Percentiles rank a stretch among this genome's conserved stretches.
Conservation (phyloP, 2,329 filamentous ascomycete species). For the Lachnellula occidentalis region DNA sequence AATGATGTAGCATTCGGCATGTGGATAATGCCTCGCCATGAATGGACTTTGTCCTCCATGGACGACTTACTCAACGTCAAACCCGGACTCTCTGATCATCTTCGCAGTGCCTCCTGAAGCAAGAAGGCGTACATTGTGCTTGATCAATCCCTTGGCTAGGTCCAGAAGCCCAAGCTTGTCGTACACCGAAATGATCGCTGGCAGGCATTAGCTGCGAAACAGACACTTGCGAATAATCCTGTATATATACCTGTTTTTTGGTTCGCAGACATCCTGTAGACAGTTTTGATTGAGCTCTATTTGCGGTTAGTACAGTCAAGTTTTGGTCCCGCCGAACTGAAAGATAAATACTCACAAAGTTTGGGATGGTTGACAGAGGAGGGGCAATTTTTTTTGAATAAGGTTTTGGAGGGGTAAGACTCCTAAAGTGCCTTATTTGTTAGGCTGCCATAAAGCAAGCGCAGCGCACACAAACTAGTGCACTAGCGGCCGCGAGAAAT, state of each 20-base stretch:
- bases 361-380: background rate
- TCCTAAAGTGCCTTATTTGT: no score
- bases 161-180: conserved; percentile 96
- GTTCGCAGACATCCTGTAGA: conserved; percentile 17
- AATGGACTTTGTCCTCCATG: background rate
- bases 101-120: conserved; percentile 93
- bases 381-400: background rate
- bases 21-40: background rate
- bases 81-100: conserved; percentile 94
- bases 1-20: background rate
- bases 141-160: conserved; percentile 81
- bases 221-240: background rate
- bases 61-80: conserved; percentile 80
- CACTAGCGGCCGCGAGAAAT: conserved; percentile 4
- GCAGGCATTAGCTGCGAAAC: conserved; percentile 8
- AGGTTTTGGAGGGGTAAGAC: background rate
- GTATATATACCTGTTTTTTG: conserved; percentile 19
- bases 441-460: background rate
- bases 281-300: background rate
- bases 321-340: background rate
- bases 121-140: conserved; percentile 86
- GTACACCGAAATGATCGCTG: conserved; percentile 93
- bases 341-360: background rate
- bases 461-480: no score
- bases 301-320: background rate